Conservation (phyloP, 306 rosid species). For the Crotalaria pallida region DNA sequence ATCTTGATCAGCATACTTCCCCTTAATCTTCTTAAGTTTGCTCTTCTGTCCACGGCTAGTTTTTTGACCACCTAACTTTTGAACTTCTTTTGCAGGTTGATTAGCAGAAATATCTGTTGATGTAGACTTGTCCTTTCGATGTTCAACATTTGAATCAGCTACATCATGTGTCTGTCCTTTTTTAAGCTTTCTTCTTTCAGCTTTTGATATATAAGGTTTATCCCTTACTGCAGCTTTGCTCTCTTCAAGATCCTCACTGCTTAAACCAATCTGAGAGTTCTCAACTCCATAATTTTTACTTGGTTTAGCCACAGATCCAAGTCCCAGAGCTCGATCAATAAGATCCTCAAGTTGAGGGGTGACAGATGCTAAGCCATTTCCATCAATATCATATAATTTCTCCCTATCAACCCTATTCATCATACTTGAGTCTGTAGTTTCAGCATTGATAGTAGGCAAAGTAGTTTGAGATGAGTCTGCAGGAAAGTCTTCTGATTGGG, state of each 20-base stretch:
- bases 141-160: constrained; percentile 43
- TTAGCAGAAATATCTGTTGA: constrained; percentile 31
- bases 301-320: constrained; percentile 66
- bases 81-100: constrained; percentile 45
- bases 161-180: constrained; percentile 51
- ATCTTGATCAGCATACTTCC: constrained; percentile 93
- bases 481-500: constrained; percentile 22
- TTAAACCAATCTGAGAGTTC: constrained; percentile 42
- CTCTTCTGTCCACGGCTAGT: constrained; percentile 80
- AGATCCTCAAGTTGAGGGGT: constrained; percentile 86
- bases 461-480: constrained; percentile 31
- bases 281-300: constrained; percentile 45
- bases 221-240: constrained; percentile 58
- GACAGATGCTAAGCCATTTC: constrained; percentile 46
- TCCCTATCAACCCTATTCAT: constrained; percentile 31
- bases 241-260: constrained; percentile 43
- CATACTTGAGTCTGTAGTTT: constrained; percentile 28
- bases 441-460: constrained; percentile 13
- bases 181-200: constrained; percentile 90
- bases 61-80: constrained; percentile 58
- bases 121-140: constrained; percentile 34
- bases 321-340: constrained; percentile 83
- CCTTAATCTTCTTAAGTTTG: constrained; percentile 89
- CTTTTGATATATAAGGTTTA: constrained; percentile 80
- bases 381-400: constrained; percentile 32